phyloP scores from a whole-genome alignment of 441 rosid genomes.

The Gossypium gossypioides region DNA sequence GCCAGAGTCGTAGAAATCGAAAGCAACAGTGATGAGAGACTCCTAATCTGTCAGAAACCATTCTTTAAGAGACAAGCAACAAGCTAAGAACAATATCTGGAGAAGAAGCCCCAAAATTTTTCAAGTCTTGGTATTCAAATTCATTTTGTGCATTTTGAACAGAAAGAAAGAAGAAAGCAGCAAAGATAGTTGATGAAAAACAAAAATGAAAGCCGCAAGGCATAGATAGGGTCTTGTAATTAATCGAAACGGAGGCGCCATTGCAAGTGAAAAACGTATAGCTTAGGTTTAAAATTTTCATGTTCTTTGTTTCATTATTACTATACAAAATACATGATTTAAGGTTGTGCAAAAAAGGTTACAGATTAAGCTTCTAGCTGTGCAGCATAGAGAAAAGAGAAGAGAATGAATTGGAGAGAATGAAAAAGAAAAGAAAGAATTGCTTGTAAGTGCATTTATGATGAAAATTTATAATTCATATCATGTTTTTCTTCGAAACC shows the following conservation, averaged over 20 bases:
- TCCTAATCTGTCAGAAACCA: constrained; percentile 93
- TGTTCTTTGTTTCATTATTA: constrained; percentile 24
- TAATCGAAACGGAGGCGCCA: constrained; percentile 23
- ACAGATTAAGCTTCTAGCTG: constrained; percentile 40
- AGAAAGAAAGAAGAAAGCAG: constrained; percentile 34
- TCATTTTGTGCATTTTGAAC: constrained; percentile 35
- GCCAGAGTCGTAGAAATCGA: constrained; percentile 78
- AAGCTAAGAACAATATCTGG: constrained; percentile 25
- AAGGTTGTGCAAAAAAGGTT: constrained; percentile 59
- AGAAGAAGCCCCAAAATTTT: neutral
- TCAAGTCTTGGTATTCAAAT: constrained; percentile 19
- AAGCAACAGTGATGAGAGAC: constrained; percentile 77
- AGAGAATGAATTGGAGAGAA: too few species aligned
- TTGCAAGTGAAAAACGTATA: constrained; percentile 26
- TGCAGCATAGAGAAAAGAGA: constrained; percentile 15
- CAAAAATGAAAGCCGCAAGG: constrained; percentile 52
- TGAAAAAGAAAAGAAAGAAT: constrained; percentile 2
- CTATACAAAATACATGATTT: constrained; percentile 39
- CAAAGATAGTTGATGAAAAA: constrained; percentile 24
- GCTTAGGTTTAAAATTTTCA: constrained; percentile 21
- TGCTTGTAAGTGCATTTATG: constrained; percentile 8
- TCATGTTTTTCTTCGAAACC: neutral
- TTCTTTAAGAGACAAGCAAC: constrained; percentile 60
- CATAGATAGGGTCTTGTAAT: constrained; percentile 36
- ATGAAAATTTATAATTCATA: neutral